Evolutionary conservation across 345 rosid species (phyloP), one percentile per base, ranked within the genome.

Genomic region (Syzygium aqueum): DNA sequence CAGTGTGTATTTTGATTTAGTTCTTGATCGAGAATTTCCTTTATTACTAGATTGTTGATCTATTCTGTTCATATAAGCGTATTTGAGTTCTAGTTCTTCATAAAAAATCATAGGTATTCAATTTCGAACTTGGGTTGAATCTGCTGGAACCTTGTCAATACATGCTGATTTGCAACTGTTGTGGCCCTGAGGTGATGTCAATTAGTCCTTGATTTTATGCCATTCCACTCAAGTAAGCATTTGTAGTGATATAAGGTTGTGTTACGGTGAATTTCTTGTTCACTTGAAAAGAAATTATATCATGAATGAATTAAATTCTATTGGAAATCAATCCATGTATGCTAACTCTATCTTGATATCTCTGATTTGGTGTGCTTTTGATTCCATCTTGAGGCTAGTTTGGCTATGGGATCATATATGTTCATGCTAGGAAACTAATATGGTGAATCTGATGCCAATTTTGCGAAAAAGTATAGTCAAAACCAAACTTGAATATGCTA

Each of bases 151-250:
- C 63, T 57, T 57, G 28, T 25, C 63, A 11, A 57, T 5, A 57
- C 28, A 11, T 57, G 63, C 3, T 0, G 7, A 25, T 57, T 57
- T 0, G 2, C 0, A 5, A 1, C 28, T 11, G 28, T 25, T 25
- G 28, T 0, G 0, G 6, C 28, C 2, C 28, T 25, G 3, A 25
- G 63, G 0, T 57, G 5, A 11, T 0, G 59, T 54, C 59, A 2
- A 5, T 25, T 57, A 2, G 5, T 25, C 28, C 7, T 57, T 57
- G 3, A 25, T 23, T 25, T 57, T 12, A 57, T 57, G 28, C 28
- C 3, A 11, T 10, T 57, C 63, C 63, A 25, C 15, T 25, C 6
- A 57, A 57, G 28, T 23, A 57, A 25, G 65, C 65, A 25, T 25
- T 6, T 25, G 15, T 1, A 25, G 28, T 25, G 28, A 57, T 11